Conservation (phyloP, 2,329 filamentous ascomycete species). For the Mycogone perniciosa region DNA sequence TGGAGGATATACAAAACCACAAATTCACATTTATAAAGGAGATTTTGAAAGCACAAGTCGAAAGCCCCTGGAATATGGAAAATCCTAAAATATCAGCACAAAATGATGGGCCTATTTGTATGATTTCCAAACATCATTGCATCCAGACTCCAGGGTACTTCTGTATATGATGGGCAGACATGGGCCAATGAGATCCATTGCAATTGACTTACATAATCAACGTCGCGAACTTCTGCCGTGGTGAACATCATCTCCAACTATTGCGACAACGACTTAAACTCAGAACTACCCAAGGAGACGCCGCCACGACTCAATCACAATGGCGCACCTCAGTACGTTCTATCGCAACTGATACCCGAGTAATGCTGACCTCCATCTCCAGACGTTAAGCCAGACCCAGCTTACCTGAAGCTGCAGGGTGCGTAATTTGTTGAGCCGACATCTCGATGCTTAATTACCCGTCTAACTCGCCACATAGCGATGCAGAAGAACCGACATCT, state of each 20-base stretch:
- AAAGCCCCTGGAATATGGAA: too few species aligned
- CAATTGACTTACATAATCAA: conserved; percentile 16
- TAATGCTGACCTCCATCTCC: conserved; percentile 21
- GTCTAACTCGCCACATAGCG: conserved; percentile 45
- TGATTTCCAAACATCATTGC: not conserved
- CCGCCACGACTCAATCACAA: conserved; percentile 24
- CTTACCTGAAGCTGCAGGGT: conserved; percentile 36
- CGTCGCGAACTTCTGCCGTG: conserved; percentile 6
- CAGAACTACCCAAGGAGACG: conserved; percentile 14
- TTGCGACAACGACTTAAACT: conserved; percentile 14
- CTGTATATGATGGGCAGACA: too few species aligned
- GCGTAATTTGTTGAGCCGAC: conserved; percentile 21
- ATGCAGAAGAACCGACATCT: conserved; percentile 81
- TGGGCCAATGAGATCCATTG: not conserved
- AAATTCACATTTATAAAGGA: too few species aligned
- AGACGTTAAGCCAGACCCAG: conserved; percentile 39
- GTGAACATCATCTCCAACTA: conserved; percentile 21
- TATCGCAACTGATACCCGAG: not conserved
- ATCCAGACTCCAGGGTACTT: conserved; percentile 1
- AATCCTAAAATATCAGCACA: too few species aligned
- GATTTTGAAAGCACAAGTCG: too few species aligned
- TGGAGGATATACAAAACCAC: too few species aligned
- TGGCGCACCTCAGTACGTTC: conserved; percentile 35
- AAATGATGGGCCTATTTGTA: too few species aligned
- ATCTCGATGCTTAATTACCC: conserved; percentile 7